phyloP scores from a whole-genome alignment of 2,329 filamentous ascomycete genomes.

The Stachybotrys elegans region DNA sequence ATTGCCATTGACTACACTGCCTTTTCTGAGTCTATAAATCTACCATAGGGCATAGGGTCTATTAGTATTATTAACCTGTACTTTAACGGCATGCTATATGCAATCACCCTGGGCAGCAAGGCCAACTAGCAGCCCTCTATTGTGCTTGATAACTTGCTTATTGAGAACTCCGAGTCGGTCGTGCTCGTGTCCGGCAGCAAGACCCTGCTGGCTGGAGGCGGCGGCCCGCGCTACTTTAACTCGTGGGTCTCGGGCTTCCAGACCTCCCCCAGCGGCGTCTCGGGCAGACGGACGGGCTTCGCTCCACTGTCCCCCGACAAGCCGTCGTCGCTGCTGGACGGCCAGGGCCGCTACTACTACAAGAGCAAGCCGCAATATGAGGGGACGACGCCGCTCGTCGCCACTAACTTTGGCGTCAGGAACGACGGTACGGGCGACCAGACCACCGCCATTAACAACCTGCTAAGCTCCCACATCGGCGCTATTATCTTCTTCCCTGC shows the following conservation, averaged over 20 bases:
- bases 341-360: constrained; percentile 15
- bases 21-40: constrained; percentile 31
- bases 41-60: constrained; percentile 58
- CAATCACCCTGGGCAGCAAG: constrained; percentile 5
- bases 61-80: constrained; percentile 62
- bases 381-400: constrained; percentile 37
- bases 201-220: constrained; percentile 10
- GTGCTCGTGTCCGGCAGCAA: constrained; percentile 11
- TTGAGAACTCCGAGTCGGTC: constrained; percentile 9
- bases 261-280: not conserved
- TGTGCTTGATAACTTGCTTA: constrained; percentile 12
- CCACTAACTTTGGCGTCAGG: constrained; percentile 23
- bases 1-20: constrained; percentile 55
- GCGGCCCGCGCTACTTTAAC: constrained; percentile 4
- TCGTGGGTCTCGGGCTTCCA: constrained; percentile 3
- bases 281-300: not conserved
- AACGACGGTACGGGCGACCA: constrained; percentile 29
- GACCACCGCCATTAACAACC: constrained; percentile 13
- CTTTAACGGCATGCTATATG: constrained; percentile 14
- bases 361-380: constrained; percentile 33
- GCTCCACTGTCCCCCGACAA: constrained; percentile 3
- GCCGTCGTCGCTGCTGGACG: constrained; percentile 6
- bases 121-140: constrained; percentile 9
- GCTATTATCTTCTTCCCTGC: constrained; percentile 18
- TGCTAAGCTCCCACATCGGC: constrained; percentile 8